These are phyloP conservation scores for Mucor racemosus DNA, from an alignment of 371 early-diverging fungal species.

Conservation along the genomic window DNA sequence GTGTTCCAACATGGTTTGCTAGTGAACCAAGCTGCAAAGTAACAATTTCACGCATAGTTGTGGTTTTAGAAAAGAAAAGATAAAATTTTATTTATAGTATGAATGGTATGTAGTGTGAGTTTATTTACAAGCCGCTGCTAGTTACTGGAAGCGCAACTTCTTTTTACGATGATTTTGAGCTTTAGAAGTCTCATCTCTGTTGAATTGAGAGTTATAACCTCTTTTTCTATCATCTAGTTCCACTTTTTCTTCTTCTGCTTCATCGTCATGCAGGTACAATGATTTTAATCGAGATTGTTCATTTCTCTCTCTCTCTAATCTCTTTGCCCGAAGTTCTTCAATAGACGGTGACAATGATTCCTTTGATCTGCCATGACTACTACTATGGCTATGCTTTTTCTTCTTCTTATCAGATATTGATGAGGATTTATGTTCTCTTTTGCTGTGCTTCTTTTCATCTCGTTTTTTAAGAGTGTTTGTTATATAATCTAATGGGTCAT, in stretches of 20 bases:
- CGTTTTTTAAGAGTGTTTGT: constrained; percentile 10
- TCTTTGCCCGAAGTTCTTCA: constrained; percentile 44
- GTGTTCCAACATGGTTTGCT: constrained; percentile 88
- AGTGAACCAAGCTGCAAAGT: constrained; percentile 88
- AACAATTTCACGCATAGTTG: constrained; percentile 80
- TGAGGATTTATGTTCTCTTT: neutral
- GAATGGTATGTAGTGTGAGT: neutral
- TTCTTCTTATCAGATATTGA: neutral
- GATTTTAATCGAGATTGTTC: constrained; percentile 35
- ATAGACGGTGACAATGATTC: constrained; percentile 28
- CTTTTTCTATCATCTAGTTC: constrained; percentile 15
- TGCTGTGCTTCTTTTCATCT: constrained; percentile 6
- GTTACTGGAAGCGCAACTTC: neutral
- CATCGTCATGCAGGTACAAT: constrained; percentile 21
- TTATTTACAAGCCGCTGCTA: neutral
- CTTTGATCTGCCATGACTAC: neutral
- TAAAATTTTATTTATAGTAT: constrained; percentile 6
- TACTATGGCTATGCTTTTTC: neutral
- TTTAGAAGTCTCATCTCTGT: constrained; percentile 23
- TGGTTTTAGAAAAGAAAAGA: neutral
- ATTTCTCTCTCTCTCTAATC: constrained; percentile 42
- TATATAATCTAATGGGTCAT: constrained; percentile 37
- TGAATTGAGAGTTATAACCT: constrained; percentile 34
- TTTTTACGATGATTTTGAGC: constrained; percentile 18
- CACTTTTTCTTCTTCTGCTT: constrained; percentile 8